These are phyloP conservation scores for Phaeoacremonium minimum DNA, from an alignment of 2,329 filamentous ascomycete genomes.

Conservation along the genomic window DNA sequence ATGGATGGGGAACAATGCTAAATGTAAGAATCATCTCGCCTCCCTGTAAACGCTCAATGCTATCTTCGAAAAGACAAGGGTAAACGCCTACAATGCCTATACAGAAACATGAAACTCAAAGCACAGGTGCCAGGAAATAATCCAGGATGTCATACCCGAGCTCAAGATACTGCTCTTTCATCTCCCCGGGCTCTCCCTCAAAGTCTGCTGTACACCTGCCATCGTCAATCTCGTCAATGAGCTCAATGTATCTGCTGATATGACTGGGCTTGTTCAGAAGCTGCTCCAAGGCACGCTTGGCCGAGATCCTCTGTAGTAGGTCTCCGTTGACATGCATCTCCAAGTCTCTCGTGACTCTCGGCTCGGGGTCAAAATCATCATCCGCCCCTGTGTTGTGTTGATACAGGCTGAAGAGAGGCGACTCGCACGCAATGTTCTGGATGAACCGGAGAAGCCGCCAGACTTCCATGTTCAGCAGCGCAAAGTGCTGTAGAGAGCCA, in stretches of 20 bases:
- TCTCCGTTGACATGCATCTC: conserved; percentile 67
- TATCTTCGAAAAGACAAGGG: no score
- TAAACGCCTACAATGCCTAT: no score
- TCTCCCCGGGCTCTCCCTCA: conserved; percentile 14
- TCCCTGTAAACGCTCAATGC: no score
- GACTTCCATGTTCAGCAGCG: conserved; percentile 55
- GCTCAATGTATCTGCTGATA: conserved; percentile 36
- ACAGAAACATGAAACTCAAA: no score
- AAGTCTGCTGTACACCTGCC: conserved; percentile 33
- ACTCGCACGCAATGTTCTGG: conserved; percentile 59
- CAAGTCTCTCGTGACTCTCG: conserved; percentile 27
- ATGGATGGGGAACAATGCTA: no score
- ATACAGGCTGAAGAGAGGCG: conserved; percentile 38
- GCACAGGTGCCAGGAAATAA: conserved; percentile 45
- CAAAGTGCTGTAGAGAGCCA: conserved; percentile 67
- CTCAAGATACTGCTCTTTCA: conserved; percentile 31
- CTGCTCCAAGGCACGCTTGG: conserved; percentile 37
- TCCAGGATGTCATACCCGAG: conserved; percentile 51
- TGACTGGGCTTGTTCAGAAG: conserved; percentile 28
- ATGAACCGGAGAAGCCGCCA: conserved; percentile 70
- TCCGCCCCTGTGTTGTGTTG: conserved; percentile 10
- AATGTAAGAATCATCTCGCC: no score
- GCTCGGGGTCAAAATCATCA: conserved; percentile 5
- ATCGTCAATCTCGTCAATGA: conserved; percentile 45
- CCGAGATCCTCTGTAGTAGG: conserved; percentile 51